Conservation (phyloP, 192 early-diverging fungal species). For the Chytriomyces confervae region DNA sequence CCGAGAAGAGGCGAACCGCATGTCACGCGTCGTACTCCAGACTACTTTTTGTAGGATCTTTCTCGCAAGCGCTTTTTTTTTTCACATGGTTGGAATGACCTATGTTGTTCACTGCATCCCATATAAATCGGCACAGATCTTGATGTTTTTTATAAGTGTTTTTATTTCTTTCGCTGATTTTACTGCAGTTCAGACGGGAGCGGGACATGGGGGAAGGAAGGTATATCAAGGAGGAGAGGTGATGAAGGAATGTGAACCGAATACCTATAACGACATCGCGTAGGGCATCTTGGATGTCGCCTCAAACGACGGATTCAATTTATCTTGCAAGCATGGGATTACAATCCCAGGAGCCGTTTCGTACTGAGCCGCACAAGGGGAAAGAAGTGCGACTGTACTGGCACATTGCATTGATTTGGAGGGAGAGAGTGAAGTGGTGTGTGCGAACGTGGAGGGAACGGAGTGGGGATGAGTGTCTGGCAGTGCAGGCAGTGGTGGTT, state of each 20-base stretch:
- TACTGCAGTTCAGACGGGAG: no score
- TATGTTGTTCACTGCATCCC: no score
- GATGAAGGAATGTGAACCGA: not conserved
- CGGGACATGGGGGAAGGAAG: no score
- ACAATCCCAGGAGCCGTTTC: constrained; percentile 9
- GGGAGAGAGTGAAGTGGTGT: not conserved
- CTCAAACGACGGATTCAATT: constrained; percentile 20
- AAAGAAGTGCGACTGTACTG: not conserved
- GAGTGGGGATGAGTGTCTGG: not conserved
- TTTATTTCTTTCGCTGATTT: no score
- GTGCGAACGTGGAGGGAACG: not conserved
- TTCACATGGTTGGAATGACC: no score
- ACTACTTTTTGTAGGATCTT: no score
- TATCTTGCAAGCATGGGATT: constrained; percentile 12
- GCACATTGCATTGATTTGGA: constrained; percentile 10
- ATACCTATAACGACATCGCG: constrained; percentile 30
- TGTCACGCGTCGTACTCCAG: no score
- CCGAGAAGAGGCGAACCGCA: no score
- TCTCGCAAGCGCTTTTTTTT: no score
- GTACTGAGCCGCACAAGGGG: not conserved
- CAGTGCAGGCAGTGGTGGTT: not conserved
- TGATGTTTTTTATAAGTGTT: no score
- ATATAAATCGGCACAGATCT: no score
- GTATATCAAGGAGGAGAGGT: not conserved
- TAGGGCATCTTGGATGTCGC: constrained; percentile 10